These are phyloP conservation scores for Trypanosomatidae sp. DNA, from an alignment of 208 protist genomes.

Conservation along the genomic window DNA sequence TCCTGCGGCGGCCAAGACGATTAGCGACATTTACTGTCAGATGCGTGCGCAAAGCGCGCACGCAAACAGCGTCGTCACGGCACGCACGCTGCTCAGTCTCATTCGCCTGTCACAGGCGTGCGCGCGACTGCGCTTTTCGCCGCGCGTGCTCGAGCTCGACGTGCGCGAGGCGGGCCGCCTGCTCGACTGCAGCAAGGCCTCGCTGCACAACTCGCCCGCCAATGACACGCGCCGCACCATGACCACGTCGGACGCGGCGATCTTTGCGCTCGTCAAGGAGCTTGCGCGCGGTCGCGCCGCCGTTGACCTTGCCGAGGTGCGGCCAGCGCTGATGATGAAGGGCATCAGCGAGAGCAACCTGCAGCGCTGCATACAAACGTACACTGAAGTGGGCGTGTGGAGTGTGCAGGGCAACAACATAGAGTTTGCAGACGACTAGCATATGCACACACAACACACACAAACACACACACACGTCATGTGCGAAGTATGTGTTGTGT, in stretches of 20 bases:
- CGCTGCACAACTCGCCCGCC: conserved; percentile 40
- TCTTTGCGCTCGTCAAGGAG: conserved; percentile 75
- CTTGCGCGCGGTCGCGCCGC: conserved; percentile 30
- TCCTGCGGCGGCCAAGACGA: conserved; percentile 43
- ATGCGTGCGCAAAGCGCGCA: conserved; percentile 75
- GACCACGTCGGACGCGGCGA: conserved; percentile 65
- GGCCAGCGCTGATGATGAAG: conserved; percentile 68
- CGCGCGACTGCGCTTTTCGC: conserved; percentile 80
- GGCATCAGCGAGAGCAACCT: conserved; percentile 65
- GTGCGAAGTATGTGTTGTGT: neutral
- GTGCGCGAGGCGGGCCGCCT: conserved; percentile 85
- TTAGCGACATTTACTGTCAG: conserved; percentile 84
- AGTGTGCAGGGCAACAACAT: conserved; percentile 40
- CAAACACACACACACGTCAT: neutral
- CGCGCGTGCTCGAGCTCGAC: conserved; percentile 67
- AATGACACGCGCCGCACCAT: conserved; percentile 26
- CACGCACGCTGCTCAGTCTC: conserved; percentile 77
- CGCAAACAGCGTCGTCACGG: conserved; percentile 73
- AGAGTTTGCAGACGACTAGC: conserved; percentile 52
- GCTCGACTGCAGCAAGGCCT: conserved; percentile 80
- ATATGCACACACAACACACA: neutral
- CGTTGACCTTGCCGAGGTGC: conserved; percentile 52
- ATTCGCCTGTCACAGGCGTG: conserved; percentile 93
- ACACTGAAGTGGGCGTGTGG: conserved; percentile 74
- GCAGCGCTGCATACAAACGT: conserved; percentile 67